phyloP scores from a whole-genome alignment of 805 yeast species.

The Candida awuae region DNA sequence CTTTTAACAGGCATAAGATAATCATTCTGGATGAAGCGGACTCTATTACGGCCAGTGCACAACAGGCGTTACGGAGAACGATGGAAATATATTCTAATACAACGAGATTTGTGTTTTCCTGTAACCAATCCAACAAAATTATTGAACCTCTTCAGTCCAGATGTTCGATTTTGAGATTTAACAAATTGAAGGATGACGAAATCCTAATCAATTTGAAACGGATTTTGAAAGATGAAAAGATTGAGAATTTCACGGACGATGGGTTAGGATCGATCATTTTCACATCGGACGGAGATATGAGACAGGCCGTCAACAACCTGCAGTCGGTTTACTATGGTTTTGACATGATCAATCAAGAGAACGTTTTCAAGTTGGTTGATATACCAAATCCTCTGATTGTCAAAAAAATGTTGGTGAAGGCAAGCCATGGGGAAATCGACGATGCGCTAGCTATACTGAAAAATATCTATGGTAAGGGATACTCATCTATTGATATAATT shows the following conservation, averaged over 20 bases:
- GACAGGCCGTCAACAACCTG: conserved; percentile 91
- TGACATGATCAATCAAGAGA: conserved; percentile 81
- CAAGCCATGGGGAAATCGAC: conserved; percentile 38
- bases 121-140: conserved; percentile 89
- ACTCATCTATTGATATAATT: conserved; percentile 86
- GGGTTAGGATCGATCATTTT: conserved; percentile 90
- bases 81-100: conserved; percentile 94
- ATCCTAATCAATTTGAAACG: conserved; percentile 69
- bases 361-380: conserved; percentile 92
- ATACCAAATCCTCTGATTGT: conserved; percentile 91
- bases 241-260: conserved; percentile 67
- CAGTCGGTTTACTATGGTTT: conserved; percentile 95
- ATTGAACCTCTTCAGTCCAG: conserved; percentile 95
- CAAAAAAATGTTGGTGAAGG: conserved; percentile 50
- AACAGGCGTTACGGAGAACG: conserved; percentile 87
- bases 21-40: conserved; percentile 94
- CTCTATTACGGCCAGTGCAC: conserved; percentile 96
- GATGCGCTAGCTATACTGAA: conserved; percentile 56
- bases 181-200: conserved; percentile 75
- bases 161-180: conserved; percentile 87
- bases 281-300: conserved; percentile 97
- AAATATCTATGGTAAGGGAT: conserved; percentile 80
- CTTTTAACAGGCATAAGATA: conserved; percentile 86
- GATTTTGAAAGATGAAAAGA: conserved; percentile 59
- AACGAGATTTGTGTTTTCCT: conserved; percentile 97